Conservation (phyloP, 2,329 filamentous ascomycete genomes). For the Hymenotorrendiella dingleyae region DNA sequence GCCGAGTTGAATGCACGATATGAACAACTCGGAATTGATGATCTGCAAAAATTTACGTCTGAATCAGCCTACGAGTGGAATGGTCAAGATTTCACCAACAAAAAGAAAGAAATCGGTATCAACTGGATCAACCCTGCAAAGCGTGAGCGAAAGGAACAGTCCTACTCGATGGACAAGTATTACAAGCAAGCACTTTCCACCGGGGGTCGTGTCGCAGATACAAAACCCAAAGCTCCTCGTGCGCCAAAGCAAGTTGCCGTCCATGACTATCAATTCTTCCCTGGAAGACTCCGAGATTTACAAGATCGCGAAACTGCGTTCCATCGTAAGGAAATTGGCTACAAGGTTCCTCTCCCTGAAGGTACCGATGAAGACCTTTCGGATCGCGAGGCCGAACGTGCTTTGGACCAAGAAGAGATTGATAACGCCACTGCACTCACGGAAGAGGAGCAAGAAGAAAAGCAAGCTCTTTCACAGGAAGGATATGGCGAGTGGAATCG, state of each 20-base stretch:
- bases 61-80: slow-evolving; percentile 99
- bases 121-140: slow-evolving; percentile 98
- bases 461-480: slow-evolving; percentile 71
- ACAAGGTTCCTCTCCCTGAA: slow-evolving; percentile 86
- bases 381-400: slow-evolving; percentile 80
- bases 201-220: slow-evolving; percentile 69
- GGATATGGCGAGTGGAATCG: slow-evolving; percentile 96
- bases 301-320: slow-evolving; percentile 95
- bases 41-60: slow-evolving; percentile 94
- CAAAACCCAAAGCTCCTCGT: slow-evolving; percentile 91
- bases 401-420: slow-evolving; percentile 84
- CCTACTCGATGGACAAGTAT: slow-evolving; percentile 98
- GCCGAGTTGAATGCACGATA: slow-evolving; percentile 89
- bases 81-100: slow-evolving; percentile 86
- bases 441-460: slow-evolving; percentile 83
- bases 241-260: slow-evolving; percentile 88
- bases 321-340: slow-evolving; percentile 92
- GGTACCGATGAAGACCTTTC: slow-evolving; percentile 82
- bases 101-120: slow-evolving; percentile 86
- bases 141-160: slow-evolving; percentile 95
- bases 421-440: slow-evolving; percentile 85
- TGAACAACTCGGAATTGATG: slow-evolving; percentile 93
- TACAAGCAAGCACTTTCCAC: slow-evolving; percentile 86
- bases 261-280: slow-evolving; percentile 98
- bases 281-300: slow-evolving; percentile 72